Base-by-base conservation (phyloP, 1,284 basidiomycete genomes). In the Leccinum variabile region DNA sequence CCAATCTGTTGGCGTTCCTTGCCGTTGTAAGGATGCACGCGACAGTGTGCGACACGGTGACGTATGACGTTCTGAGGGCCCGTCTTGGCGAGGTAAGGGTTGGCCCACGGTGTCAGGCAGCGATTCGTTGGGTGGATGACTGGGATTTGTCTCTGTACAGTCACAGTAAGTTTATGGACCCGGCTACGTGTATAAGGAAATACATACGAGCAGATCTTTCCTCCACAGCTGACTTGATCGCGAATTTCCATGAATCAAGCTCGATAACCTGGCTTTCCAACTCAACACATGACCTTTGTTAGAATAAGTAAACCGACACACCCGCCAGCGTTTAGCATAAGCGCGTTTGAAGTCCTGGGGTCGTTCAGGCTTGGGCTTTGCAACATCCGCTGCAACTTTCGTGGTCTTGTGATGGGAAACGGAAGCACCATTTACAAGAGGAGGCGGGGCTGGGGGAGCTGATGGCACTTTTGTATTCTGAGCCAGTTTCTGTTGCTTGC, bases 1-100 rank as follows among this genome's bases (percentile, higher is more conserved):
- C 72, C 72, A 73, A 37, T 73, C 59, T 18, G 75, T 65, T 22
- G 71, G 71, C 16, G 71, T 75, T 28, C 67, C 72, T 64, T 66
- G 69, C 6, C 13, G 62, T 54, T 16, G 64, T 13, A 22, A 41
- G 11, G 66, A n/a, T 28, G 54, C 22, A 7, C 60, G 61, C 7
- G 62, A 59, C 28, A 65, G 60, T 41, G 58, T 66, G 22, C 60
- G 60, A 46, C 10, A 46, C 22, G 55, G 57, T 25, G 62, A n/a
- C 5, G 55, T 32, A 10, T 46, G 61, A 33, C 9, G 32, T 54
- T 13, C 44, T 25, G 25, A 50, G 10, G 52, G 25, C 16, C 1
- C 10, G 30, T 5, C 13, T n/a, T 49, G 32, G 39, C 14, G 53
- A 58, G 41, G 49, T 33, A 60, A 60, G 6, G 30, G 28, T 55